phyloP scores from a whole-genome alignment of 352 stramenopile genomes.

The Phytophthora citrophthora region DNA sequence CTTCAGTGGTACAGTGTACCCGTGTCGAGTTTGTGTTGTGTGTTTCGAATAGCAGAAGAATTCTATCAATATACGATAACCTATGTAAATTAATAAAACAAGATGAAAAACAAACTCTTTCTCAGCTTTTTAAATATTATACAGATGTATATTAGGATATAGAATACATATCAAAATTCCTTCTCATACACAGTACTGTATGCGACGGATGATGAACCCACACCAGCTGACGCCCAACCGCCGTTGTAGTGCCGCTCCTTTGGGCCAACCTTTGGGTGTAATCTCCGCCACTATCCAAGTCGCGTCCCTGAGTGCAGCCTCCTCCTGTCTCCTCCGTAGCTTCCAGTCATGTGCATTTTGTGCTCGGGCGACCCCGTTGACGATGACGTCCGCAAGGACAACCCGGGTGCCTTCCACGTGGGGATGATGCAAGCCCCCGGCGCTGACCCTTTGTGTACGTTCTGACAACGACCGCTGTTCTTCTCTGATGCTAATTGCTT shows the following conservation, averaged over 20 bases:
- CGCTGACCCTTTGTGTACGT: slow-evolving; percentile 86
- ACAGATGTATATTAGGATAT: too few species aligned
- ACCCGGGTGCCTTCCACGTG: slow-evolving; percentile 83
- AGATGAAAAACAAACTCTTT: background rate
- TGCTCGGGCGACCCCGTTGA: slow-evolving; percentile 76
- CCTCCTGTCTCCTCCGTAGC: background rate
- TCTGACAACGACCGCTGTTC: slow-evolving; percentile 1
- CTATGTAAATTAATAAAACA: background rate
- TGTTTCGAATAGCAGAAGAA: too few species aligned
- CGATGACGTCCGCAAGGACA: slow-evolving; percentile 69
- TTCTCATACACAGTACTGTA: background rate
- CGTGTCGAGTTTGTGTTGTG: background rate
- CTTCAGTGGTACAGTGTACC: slow-evolving; percentile 27
- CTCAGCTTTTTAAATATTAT: too few species aligned
- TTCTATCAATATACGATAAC: background rate
- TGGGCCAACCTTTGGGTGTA: too few species aligned
- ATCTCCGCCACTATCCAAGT: slow-evolving; percentile 13
- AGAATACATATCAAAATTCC: too few species aligned
- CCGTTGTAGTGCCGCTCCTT: background rate
- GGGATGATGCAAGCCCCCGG: slow-evolving; percentile 88
- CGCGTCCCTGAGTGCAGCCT: slow-evolving; percentile 1
- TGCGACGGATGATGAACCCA: slow-evolving; percentile 18
- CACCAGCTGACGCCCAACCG: slow-evolving; percentile 16
- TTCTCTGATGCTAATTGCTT: slow-evolving; percentile 7
- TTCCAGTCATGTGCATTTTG: slow-evolving; percentile 59